These are phyloP conservation scores for Globisporangium radiosum DNA, from an alignment of 352 stramenopile species.

Conservation along the genomic window DNA sequence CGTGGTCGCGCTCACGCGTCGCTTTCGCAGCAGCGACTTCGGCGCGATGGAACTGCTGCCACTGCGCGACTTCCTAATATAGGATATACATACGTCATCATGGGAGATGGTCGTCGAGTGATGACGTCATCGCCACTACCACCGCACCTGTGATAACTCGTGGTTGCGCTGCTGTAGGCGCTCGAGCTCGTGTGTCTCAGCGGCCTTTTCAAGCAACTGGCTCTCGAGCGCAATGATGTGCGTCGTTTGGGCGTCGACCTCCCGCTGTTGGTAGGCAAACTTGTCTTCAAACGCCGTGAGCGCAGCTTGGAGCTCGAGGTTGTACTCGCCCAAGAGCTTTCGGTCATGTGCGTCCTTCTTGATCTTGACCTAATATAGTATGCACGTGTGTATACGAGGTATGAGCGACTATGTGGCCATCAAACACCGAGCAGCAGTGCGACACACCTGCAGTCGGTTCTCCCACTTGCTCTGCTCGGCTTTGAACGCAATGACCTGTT, in stretches of 20 bases:
- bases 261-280: conserved; percentile 31
- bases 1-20: conserved; percentile 34
- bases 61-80: conserved; percentile 28
- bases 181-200: conserved; percentile 27
- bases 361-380: conserved; percentile 2
- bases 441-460: conserved; percentile 56
- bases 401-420: no score
- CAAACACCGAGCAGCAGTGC: background rate
- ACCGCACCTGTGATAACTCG: conserved; percentile 34
- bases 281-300: conserved; percentile 46
- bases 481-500: conserved; percentile 74
- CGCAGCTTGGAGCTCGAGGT: conserved; percentile 65
- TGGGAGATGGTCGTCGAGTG: no score
- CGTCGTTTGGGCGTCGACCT: conserved; percentile 51
- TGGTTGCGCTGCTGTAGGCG: conserved; percentile 35
- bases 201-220: conserved; percentile 32
- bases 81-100: background rate
- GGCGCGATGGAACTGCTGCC: conserved; percentile 47
- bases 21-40: conserved; percentile 29
- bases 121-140: background rate
- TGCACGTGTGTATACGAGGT: background rate
- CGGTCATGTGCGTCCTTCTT: conserved; percentile 70
- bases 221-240: conserved; percentile 66
- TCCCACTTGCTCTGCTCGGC: conserved; percentile 81
- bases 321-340: conserved; percentile 76